A percentile compares a stretch with the other conserved stretches of the same genome.
Conservation (phyloP, 1,284 basidiomycete species). For the Schizophyllum commune region DNA sequence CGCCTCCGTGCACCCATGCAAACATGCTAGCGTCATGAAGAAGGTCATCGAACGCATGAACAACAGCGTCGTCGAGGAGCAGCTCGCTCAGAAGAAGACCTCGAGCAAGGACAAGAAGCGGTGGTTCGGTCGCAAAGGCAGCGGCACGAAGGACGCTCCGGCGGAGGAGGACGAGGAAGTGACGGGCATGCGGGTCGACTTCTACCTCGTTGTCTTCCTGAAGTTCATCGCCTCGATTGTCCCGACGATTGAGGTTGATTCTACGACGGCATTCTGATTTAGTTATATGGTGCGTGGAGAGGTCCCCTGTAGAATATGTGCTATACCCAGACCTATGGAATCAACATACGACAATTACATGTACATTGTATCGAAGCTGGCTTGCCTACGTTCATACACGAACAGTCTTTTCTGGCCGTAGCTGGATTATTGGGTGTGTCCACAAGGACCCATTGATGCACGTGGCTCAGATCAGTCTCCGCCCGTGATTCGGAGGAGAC, state of each 20-base stretch:
- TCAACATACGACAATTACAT: too few species aligned
- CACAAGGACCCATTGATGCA: too few species aligned
- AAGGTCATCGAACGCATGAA: conserved; percentile 99
- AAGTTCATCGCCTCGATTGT: conserved; percentile 95
- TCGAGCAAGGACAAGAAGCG: conserved; percentile 65
- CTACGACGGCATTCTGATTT: conserved; percentile 72
- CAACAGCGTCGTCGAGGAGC: conserved; percentile 73
- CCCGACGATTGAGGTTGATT: conserved; percentile 93
- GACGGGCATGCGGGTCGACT: conserved; percentile 89
- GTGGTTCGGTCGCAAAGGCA: conserved; percentile 74
- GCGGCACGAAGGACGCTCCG: conserved; percentile 40
- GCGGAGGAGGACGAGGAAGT: conserved; percentile 59
- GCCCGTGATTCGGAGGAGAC: too few species aligned
- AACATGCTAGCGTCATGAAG: conserved; percentile 99
- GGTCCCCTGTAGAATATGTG: too few species aligned
- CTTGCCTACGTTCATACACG: not conserved
- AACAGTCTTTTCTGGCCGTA: not conserved
- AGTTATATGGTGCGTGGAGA: too few species aligned
- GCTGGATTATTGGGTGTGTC: too few species aligned
- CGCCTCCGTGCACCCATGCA: conserved; percentile 95
- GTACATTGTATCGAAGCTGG: too few species aligned
- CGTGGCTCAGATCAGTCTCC: too few species aligned
- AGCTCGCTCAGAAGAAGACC: conserved; percentile 51
- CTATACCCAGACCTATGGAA: too few species aligned
- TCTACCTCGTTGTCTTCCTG: conserved; percentile 93